These are phyloP conservation scores for Trifolium dubium DNA, from an alignment of 306 rosid genomes.

Conservation along the genomic window DNA sequence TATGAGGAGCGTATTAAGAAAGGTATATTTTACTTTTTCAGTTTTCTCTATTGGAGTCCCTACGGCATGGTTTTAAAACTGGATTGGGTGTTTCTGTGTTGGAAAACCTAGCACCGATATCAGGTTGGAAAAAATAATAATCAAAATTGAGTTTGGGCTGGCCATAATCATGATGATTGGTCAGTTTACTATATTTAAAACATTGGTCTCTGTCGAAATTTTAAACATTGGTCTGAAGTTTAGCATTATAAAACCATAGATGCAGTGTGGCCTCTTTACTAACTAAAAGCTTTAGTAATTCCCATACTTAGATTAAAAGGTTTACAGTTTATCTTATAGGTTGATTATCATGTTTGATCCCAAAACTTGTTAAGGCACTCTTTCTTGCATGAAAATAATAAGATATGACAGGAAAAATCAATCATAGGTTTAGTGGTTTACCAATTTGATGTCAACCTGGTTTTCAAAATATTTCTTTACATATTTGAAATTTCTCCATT, in stretches of 20 bases:
- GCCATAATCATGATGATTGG: background rate
- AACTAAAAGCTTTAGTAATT: conserved; percentile 13
- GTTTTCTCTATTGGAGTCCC: conserved; percentile 17
- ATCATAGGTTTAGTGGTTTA: background rate
- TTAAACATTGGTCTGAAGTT: conserved; percentile 18
- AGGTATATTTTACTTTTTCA: conserved; percentile 55
- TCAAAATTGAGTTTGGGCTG: conserved; percentile 7
- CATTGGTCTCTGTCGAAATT: background rate
- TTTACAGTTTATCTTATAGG: conserved; percentile 1
- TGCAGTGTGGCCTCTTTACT: background rate
- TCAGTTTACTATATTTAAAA: conserved; percentile 20
- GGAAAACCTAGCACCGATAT: background rate
- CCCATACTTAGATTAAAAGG: background rate
- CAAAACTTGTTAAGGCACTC: background rate
- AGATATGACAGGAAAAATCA: background rate
- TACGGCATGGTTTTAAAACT: conserved; percentile 9
- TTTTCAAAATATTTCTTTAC: conserved; percentile 11
- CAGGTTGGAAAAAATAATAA: conserved; percentile 1
- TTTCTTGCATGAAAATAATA: conserved; percentile 2
- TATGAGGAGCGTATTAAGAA: conserved; percentile 60
- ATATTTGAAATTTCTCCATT: conserved; percentile 1
- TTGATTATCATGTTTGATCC: background rate
- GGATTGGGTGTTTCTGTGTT: background rate
- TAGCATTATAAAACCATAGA: background rate
- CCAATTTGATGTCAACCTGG: background rate